Evolutionary conservation across 371 early-diverging fungal genomes (phyloP), one percentile per base, ranked within the genome.

Genomic region (Fennellomyces sp.): DNA sequence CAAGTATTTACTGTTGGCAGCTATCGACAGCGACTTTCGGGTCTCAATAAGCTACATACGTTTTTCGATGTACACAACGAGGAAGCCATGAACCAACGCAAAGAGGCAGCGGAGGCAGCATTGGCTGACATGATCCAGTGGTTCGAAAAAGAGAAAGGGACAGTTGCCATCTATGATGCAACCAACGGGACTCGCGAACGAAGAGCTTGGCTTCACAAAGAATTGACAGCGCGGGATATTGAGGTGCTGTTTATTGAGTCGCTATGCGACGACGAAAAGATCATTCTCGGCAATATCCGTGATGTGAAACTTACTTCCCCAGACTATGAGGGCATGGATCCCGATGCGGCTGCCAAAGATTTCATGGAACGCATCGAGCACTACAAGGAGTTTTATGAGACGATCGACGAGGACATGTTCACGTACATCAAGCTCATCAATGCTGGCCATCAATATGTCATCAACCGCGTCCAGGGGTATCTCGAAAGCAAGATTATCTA

Each of bases 211-310:
- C 68, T 97, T 17, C 67, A 87, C 25, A 85, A 91, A 6, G 61
- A 38, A 47, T 88, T 92, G 58, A 73, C 79, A 19, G 76, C 85
- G 61, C 77, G 87, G 21, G 81, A 87, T 60, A 81, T 96, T 35
- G 90, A 94, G 45, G 94, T 96, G 13, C 87, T 99, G 76, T 99
- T 97, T 66, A 90, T 97, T 55, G 99, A 99, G 67, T 91, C 89
- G 23, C 83, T 96, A 56, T 99, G 98, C 72, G 88, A 94, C 47
- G 94, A 96, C 65, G 86, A 89, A 63, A 81, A 89, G 1, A 65
- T 97, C 41, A 84, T 98, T 33, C 66, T 91, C 61, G 80, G 86
- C 27, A 97, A 98, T 66, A 96, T 98, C 65, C 87, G 84, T 63
- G 94, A 96, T 64, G 97, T 97, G 60, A 97, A 97, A 72, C 71